Percentiles rank a stretch among this genome's conserved stretches.
Evolutionary conservation across 2,329 filamentous ascomycete genomes (phyloP).

Genomic region (Clarireedia sp.): DNA sequence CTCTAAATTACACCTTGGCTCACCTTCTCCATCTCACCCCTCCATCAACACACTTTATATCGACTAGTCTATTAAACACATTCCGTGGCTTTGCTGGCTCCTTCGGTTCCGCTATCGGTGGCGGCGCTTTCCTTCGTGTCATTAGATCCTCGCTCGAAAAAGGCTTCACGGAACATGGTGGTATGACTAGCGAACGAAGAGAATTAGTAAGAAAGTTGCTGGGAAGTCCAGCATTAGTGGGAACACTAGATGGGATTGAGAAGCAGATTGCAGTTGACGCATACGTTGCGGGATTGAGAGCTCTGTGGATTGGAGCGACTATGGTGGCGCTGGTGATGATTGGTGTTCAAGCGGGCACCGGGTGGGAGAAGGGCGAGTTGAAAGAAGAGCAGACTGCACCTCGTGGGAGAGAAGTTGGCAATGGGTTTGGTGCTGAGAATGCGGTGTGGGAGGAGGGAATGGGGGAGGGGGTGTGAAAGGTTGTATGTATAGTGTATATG

Average conservation of each 20-base stretch:
- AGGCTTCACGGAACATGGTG: conserved; percentile 30
- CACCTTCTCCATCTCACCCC: conserved; percentile 68
- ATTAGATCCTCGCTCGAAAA: conserved; percentile 27
- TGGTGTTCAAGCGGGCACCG: conserved; percentile 48
- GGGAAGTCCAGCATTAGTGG: conserved; percentile 50
- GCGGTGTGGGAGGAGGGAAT: conserved; percentile 8
- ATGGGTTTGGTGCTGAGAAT: conserved; percentile 1
- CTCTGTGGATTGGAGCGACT: conserved; percentile 44
- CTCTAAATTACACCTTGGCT: conserved; percentile 73
- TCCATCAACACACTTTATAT: conserved; percentile 61
- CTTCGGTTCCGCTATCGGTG: conserved; percentile 73
- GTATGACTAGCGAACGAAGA: conserved; percentile 18
- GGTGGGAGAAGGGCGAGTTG: conserved; percentile 36
- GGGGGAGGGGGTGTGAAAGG: conserved; percentile 2
- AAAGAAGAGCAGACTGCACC: too few species aligned
- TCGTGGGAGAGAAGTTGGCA: not conserved
- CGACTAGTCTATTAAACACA: conserved; percentile 67
- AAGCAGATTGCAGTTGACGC: conserved; percentile 42
- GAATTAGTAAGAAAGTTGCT: conserved; percentile 46
- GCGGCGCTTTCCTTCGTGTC: conserved; percentile 41
- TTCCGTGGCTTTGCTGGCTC: conserved; percentile 76
- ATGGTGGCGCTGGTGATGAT: conserved; percentile 41
- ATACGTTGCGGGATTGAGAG: conserved; percentile 46
- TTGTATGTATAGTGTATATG: not conserved
- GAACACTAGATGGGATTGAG: conserved; percentile 40